Evolutionary conservation across 768 basidiomycete genomes (phyloP).

Genomic region (Leccinum truebloodii): DNA sequence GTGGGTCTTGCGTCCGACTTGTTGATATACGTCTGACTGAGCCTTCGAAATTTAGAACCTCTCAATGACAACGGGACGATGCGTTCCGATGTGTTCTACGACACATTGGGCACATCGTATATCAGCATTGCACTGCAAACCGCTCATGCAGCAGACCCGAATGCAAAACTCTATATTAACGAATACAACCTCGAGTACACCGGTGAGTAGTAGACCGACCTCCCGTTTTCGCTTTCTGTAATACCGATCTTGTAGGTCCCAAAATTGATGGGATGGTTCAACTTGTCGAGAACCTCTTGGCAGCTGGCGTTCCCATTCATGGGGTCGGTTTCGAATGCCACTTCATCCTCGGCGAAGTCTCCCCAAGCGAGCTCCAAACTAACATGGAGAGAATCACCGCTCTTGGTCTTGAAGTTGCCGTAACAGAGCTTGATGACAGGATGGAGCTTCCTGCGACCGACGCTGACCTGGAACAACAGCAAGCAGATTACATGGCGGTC

Average conservation of each 20-base stretch:
- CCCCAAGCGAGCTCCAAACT: constrained; percentile 42
- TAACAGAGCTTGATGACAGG: constrained; percentile 69
- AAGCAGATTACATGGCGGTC: constrained; percentile 56
- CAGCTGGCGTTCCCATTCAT: constrained; percentile 52
- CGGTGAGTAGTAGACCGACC: constrained; percentile 22
- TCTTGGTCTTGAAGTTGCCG: constrained; percentile 65
- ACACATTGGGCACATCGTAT: constrained; percentile 48
- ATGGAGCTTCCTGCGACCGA: constrained; percentile 52
- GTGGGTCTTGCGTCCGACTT: neutral
- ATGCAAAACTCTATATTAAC: constrained; percentile 36
- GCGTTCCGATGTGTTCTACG: constrained; percentile 53
- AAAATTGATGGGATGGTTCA: constrained; percentile 51
- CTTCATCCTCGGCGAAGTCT: constrained; percentile 58
- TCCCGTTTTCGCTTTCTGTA: neutral
- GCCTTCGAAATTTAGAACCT: constrained; percentile 11
- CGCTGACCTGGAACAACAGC: constrained; percentile 52
- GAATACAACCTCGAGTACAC: constrained; percentile 29
- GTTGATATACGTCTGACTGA: neutral
- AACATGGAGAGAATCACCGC: constrained; percentile 55
- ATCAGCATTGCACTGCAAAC: constrained; percentile 49
- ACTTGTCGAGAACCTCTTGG: constrained; percentile 42
- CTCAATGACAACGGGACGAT: constrained; percentile 59
- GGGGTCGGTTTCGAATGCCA: constrained; percentile 65
- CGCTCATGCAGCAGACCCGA: constrained; percentile 33
- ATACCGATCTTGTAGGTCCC: constrained; percentile 3